Conservation (phyloP, 345 rosid species). For the Adansonia digitata region DNA sequence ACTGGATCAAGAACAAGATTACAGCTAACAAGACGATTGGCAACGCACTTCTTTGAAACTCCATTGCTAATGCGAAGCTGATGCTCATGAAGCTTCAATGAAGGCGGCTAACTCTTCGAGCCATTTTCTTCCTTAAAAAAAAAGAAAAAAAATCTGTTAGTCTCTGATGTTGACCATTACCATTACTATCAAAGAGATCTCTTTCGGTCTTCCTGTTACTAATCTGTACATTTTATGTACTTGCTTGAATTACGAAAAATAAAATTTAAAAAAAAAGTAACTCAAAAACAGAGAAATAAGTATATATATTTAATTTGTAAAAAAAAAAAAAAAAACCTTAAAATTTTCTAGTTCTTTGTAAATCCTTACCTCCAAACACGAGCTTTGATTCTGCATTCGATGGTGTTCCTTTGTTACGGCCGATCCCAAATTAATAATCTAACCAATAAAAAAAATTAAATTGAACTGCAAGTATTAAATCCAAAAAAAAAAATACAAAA, state of each 20-base stretch:
- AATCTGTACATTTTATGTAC: conserved; percentile 7
- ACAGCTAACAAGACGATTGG: conserved; percentile 9
- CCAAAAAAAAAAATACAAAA: neutral
- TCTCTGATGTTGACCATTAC: conserved; percentile 15
- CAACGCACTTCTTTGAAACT: neutral
- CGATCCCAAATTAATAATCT: conserved; percentile 13
- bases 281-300: neutral
- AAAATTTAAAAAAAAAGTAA: neutral
- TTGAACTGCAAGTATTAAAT: neutral
- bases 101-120: conserved; percentile 8
- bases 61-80: conserved; percentile 22
- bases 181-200: conserved; percentile 1
- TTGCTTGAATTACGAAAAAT: neutral
- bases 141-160: neutral
- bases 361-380: conserved; percentile 42
- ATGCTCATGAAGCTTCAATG: neutral
- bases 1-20: conserved; percentile 25
- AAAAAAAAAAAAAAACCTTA: neutral
- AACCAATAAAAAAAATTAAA: neutral
- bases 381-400: conserved; percentile 29
- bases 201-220: neutral
- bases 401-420: conserved; percentile 14
- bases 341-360: conserved; percentile 8
- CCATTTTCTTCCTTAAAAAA: conserved; percentile 6
- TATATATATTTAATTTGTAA: too few species aligned